phyloP scores from a whole-genome alignment of 1,284 basidiomycete species.

The Apiotrichum veenhuisii region DNA sequence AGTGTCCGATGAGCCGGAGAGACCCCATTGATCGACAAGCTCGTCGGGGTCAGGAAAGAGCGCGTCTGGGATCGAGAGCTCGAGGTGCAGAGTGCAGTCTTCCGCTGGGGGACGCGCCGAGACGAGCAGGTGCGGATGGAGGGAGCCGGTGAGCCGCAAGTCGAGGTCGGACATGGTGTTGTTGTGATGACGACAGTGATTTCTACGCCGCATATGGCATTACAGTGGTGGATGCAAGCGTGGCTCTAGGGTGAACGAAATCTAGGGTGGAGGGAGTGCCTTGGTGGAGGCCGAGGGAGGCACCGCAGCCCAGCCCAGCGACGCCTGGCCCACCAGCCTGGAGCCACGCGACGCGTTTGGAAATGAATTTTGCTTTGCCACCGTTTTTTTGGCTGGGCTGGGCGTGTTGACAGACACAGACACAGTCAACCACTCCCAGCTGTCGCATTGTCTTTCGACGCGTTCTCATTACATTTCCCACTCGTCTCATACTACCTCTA shows the following conservation, averaged over 20 bases:
- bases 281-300: neutral
- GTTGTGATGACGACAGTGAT: neutral
- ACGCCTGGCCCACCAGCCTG: too few relatives aligned
- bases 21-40: constrained; percentile 20
- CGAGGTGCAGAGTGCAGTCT: constrained; percentile 13
- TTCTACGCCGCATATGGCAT: too few relatives aligned
- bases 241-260: too few relatives aligned
- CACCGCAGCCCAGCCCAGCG: too few relatives aligned
- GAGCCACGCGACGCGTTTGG: neutral
- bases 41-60: constrained; percentile 37
- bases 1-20: neutral
- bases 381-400: too few relatives aligned
- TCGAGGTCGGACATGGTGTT: constrained; percentile 5
- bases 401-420: too few relatives aligned
- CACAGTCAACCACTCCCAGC: too few relatives aligned
- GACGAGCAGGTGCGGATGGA: constrained; percentile 10
- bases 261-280: too few relatives aligned
- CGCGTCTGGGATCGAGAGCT: constrained; percentile 32
- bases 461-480: too few relatives aligned
- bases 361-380: neutral
- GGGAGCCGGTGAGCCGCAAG: constrained; percentile 7
- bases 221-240: too few relatives aligned
- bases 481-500: too few relatives aligned
- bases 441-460: too few relatives aligned
- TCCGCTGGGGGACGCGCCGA: neutral